A percentile compares a stretch with the other conserved stretches of the same genome.
Evolutionary conservation across 2,329 filamentous ascomycete species (phyloP).

Genomic region (Dactylonectria estremocensis): DNA sequence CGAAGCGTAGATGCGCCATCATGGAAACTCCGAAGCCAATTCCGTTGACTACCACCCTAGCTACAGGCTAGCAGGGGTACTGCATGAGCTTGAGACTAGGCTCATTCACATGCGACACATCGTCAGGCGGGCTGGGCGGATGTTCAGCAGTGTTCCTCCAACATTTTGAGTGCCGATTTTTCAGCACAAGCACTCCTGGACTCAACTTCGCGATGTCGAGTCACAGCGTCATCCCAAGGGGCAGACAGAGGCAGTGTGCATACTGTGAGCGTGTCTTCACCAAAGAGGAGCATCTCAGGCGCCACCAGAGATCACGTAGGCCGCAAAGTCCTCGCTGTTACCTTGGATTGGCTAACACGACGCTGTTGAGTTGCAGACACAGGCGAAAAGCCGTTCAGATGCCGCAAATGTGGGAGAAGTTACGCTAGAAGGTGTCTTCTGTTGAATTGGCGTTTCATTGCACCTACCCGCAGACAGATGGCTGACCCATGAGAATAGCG

Average conservation of each 20-base stretch:
- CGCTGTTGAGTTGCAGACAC: slow-evolving; percentile 7
- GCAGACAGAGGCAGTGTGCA: slow-evolving; percentile 19
- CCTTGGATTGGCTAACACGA: background rate
- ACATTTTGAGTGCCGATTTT: background rate
- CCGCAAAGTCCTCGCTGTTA: too few relatives aligned
- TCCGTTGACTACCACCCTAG: background rate
- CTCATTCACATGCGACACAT: background rate
- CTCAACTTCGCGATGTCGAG: slow-evolving; percentile 3
- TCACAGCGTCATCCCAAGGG: slow-evolving; percentile 5
- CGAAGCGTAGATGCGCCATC: background rate
- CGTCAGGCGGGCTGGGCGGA: background rate
- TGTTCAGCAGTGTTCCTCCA: background rate
- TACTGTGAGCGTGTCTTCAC: slow-evolving; percentile 30
- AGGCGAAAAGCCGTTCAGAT: slow-evolving; percentile 30
- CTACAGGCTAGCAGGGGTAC: background rate
- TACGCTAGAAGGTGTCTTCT: slow-evolving; percentile 22
- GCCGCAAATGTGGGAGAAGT: slow-evolving; percentile 14
- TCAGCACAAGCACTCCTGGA: background rate
- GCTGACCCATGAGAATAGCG: slow-evolving; percentile 2
- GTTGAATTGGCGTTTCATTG: background rate
- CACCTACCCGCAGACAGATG: background rate
- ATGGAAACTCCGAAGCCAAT: background rate
- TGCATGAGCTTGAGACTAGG: background rate
- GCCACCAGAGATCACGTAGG: slow-evolving; percentile 29
- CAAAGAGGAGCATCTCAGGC: slow-evolving; percentile 30